phyloP scores from a whole-genome alignment of 306 rosid genomes.

The Prunus fruticosa region DNA sequence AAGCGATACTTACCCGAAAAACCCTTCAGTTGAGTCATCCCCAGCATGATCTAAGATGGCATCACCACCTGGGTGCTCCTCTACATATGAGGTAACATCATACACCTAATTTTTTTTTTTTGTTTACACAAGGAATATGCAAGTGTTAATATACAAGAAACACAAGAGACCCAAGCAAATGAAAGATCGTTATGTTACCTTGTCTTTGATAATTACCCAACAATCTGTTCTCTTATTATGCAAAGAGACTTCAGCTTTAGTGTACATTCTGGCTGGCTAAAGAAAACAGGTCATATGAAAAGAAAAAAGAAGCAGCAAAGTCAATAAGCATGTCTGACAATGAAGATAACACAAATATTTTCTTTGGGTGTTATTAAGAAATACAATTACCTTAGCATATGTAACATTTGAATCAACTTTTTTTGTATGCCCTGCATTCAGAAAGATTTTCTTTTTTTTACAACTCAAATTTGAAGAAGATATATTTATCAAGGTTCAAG shows the following conservation, averaged over 20 bases:
- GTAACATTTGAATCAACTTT: constrained; percentile 29
- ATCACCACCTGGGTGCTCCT: constrained; percentile 99
- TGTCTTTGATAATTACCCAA: constrained; percentile 92
- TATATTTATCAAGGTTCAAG: background rate
- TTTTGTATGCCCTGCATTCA: constrained; percentile 39
- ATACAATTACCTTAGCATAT: constrained; percentile 39
- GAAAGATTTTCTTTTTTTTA: background rate
- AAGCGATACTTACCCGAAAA: constrained; percentile 53
- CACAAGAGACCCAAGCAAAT: background rate
- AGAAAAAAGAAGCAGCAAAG: background rate
- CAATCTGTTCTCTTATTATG: constrained; percentile 87
- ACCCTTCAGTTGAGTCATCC: constrained; percentile 83
- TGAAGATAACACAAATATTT: background rate
- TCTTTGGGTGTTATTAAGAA: background rate
- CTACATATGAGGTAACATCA: constrained; percentile 88
- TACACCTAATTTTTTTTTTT: constrained; percentile 50
- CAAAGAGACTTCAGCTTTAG: constrained; percentile 57
- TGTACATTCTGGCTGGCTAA: constrained; percentile 57
- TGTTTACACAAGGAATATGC: background rate
- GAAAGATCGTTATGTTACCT: constrained; percentile 27
- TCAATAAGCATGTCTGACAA: background rate
- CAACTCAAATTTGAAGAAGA: background rate
- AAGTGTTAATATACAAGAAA: background rate
- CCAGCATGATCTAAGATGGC: constrained; percentile 92
- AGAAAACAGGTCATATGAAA: constrained; percentile 9